Conservation (phyloP, 2,329 filamentous ascomycete species). For the Lecanosticta acicola region DNA sequence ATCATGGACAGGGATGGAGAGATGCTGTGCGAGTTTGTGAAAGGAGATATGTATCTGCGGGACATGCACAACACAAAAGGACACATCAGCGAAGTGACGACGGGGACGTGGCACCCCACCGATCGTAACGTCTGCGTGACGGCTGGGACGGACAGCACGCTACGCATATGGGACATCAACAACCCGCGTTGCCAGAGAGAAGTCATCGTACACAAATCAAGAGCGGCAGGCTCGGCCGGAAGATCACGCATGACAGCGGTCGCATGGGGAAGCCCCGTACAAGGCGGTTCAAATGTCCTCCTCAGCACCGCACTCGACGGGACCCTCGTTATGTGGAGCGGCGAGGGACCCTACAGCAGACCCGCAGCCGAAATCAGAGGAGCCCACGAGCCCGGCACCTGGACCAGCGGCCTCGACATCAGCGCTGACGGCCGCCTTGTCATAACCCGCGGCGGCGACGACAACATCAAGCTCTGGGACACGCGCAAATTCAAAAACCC, state of each 20-base stretch:
- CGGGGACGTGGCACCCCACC: slow-evolving; percentile 83
- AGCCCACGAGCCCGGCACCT: slow-evolving; percentile 75
- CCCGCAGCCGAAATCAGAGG: slow-evolving; percentile 78
- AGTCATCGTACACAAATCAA: slow-evolving; percentile 93
- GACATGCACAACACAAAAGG: slow-evolving; percentile 98
- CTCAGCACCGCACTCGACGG: slow-evolving; percentile 83
- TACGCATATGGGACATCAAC: slow-evolving; percentile 96
- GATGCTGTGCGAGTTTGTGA: slow-evolving; percentile 78
- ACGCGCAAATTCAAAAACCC: slow-evolving; percentile 91
- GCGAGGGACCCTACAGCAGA: slow-evolving; percentile 76
- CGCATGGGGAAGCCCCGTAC: slow-evolving; percentile 70
- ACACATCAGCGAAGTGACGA: slow-evolving; percentile 85
- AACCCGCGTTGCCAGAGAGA: slow-evolving; percentile 84
- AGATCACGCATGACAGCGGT: slow-evolving; percentile 91
- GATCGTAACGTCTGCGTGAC: slow-evolving; percentile 82
- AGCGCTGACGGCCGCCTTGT: slow-evolving; percentile 86
- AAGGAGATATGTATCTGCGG: slow-evolving; percentile 96
- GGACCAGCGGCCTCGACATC: slow-evolving; percentile 88
- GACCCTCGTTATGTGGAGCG: slow-evolving; percentile 84
- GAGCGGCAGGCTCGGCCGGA: slow-evolving; percentile 77
- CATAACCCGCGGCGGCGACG: slow-evolving; percentile 83
- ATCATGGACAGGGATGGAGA: slow-evolving; percentile 87
- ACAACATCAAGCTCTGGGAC: slow-evolving; percentile 94
- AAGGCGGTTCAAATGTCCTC: slow-evolving; percentile 73
- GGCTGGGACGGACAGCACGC: slow-evolving; percentile 87